Percentiles rank a stretch among this genome's conserved stretches.
Conservation (phyloP, 2,329 filamentous ascomycete species). For the Fusarium fracticaudum region DNA sequence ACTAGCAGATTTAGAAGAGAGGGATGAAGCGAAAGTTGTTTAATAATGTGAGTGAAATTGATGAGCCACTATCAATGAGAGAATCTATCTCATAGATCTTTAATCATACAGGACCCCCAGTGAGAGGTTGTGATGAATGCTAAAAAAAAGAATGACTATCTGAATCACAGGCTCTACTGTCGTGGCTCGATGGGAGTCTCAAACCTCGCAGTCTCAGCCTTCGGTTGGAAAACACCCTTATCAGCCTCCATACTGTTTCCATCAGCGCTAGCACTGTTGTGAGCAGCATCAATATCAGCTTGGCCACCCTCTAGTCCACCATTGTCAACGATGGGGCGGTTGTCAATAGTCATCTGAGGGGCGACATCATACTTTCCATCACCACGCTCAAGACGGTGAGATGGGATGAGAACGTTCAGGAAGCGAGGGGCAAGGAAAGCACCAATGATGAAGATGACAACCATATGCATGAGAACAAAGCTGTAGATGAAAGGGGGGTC, state of each 20-base stretch:
- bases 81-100: not conserved
- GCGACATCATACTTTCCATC: constrained; percentile 35
- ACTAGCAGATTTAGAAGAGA: too few species aligned
- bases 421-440: constrained; percentile 26
- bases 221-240: not conserved
- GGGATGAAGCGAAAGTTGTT: not conserved
- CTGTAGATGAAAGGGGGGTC: constrained; percentile 32
- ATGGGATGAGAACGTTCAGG: constrained; percentile 24
- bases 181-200: not conserved
- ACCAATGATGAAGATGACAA: constrained; percentile 28
- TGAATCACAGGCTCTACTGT: not conserved
- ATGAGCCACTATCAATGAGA: too few species aligned
- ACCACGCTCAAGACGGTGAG: constrained; percentile 13
- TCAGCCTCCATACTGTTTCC: constrained; percentile 22
- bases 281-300: not conserved
- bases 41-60: not conserved
- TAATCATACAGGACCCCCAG: accelerated
- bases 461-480: constrained; percentile 35
- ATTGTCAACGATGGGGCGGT: constrained; percentile 10
- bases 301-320: constrained; percentile 19
- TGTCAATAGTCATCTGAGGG: constrained; percentile 28
- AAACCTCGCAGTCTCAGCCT: not conserved
- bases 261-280: not conserved
- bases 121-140: accelerated
- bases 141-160: too few species aligned